A percentile compares a stretch with the other conserved stretches of the same genome.
Evolutionary conservation across 176 grass and related monocot species (phyloP).

Genomic region (Lolium multiflorum): DNA sequence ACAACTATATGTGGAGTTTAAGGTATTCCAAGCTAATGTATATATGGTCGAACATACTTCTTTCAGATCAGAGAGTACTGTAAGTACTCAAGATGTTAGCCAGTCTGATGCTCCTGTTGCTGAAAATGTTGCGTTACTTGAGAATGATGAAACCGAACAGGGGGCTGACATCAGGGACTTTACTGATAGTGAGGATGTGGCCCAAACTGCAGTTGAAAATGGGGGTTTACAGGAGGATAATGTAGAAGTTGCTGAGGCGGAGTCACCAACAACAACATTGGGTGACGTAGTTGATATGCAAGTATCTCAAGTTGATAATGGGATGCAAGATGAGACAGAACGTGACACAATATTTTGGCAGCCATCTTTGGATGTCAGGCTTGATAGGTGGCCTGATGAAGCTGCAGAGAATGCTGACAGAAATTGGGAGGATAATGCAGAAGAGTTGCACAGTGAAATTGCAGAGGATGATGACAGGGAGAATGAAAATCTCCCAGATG

Average conservation of each 20-base stretch:
- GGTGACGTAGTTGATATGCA: constrained; percentile 46
- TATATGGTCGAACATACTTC: constrained; percentile 29
- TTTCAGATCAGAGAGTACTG: constrained; percentile 79
- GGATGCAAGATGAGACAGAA: constrained; percentile 49
- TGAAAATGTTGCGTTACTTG: constrained; percentile 47
- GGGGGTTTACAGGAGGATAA: constrained; percentile 45
- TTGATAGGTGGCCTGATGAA: constrained; percentile 64
- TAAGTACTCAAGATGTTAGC: constrained; percentile 57
- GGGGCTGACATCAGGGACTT: constrained; percentile 4
- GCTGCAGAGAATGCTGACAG: constrained; percentile 57
- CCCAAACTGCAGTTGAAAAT: constrained; percentile 36
- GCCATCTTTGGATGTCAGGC: constrained; percentile 57
- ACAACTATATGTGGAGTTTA: neutral
- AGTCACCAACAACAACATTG: constrained; percentile 24
- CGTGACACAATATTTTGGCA: constrained; percentile 52
- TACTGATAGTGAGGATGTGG: constrained; percentile 44
- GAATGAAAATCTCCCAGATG: constrained; percentile 60
- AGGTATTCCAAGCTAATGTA: constrained; percentile 13
- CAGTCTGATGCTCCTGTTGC: constrained; percentile 51
- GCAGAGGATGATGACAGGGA: constrained; percentile 51
- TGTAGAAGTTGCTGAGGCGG: constrained; percentile 27
- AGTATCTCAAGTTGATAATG: constrained; percentile 51
- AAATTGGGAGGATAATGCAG: constrained; percentile 69
- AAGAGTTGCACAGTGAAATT: constrained; percentile 57
- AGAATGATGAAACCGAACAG: constrained; percentile 55